phyloP scores from a whole-genome alignment of 2,329 filamentous ascomycete species.

The Xylariaceae sp. region DNA sequence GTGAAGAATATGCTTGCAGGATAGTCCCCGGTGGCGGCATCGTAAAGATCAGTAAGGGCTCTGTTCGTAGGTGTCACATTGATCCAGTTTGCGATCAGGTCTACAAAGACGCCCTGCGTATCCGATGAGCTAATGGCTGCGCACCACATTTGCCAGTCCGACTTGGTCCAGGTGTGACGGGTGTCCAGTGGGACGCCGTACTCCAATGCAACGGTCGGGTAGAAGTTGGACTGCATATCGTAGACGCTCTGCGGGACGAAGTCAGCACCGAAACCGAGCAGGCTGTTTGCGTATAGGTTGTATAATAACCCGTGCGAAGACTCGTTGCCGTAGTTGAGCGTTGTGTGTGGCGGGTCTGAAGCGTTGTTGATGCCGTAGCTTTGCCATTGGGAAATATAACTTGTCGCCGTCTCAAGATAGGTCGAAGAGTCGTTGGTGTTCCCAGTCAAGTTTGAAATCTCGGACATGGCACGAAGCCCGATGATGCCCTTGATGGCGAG shows the following conservation, averaged over 20 bases:
- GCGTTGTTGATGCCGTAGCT: constrained; percentile 64
- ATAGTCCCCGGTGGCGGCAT: constrained; percentile 65
- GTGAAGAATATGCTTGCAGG: constrained; percentile 64
- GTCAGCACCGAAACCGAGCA: constrained; percentile 62
- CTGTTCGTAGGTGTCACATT: constrained; percentile 67
- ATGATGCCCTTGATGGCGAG: constrained; percentile 81
- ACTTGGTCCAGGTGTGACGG: constrained; percentile 77
- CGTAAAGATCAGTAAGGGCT: constrained; percentile 74
- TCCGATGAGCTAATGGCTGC: constrained; percentile 65
- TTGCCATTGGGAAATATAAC: constrained; percentile 72
- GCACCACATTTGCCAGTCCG: constrained; percentile 82
- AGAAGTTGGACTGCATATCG: constrained; percentile 73
- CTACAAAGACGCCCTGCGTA: constrained; percentile 62
- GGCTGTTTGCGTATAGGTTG: constrained; percentile 75
- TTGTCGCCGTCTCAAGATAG: constrained; percentile 59
- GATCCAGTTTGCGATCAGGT: constrained; percentile 68
- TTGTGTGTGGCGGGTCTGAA: constrained; percentile 60
- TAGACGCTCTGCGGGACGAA: constrained; percentile 73
- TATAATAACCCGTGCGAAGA: constrained; percentile 60
- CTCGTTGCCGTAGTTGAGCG: constrained; percentile 69
- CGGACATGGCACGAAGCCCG: constrained; percentile 75
- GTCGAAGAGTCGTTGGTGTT: constrained; percentile 52
- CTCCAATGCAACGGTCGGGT: constrained; percentile 63
- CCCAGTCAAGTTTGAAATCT: constrained; percentile 60
- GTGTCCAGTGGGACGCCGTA: constrained; percentile 83